These are phyloP conservation scores for Ganoderma boninense DNA, from an alignment of 1,284 basidiomycete genomes.

Conservation along the genomic window DNA sequence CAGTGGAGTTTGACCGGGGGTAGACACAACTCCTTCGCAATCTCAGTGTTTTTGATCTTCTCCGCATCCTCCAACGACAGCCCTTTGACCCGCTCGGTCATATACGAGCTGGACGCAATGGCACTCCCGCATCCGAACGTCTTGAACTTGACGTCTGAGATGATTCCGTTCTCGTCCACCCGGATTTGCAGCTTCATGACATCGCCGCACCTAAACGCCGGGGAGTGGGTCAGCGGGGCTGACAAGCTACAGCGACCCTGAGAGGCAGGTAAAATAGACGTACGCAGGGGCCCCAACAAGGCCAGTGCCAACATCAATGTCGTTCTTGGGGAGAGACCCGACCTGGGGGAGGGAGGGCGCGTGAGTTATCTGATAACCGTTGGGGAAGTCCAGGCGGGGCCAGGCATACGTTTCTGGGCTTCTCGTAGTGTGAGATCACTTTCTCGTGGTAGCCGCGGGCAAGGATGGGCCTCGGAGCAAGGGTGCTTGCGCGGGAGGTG, in stretches of 20 bases:
- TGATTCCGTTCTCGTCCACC: slow-evolving; percentile 94
- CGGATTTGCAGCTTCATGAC: slow-evolving; percentile 99
- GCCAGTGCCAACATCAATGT: slow-evolving; percentile 94
- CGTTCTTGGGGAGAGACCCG: slow-evolving; percentile 93
- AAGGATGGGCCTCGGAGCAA: slow-evolving; percentile 54
- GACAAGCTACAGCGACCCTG: not conserved
- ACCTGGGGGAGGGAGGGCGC: slow-evolving; percentile 63
- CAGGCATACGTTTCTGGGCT: slow-evolving; percentile 87
- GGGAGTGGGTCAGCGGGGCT: slow-evolving; percentile 27
- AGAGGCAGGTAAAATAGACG: slow-evolving; percentile 47
- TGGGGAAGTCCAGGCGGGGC: slow-evolving; percentile 35
- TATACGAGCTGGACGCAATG: slow-evolving; percentile 96
- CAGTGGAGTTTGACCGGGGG: slow-evolving; percentile 97
- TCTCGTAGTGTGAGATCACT: slow-evolving; percentile 96
- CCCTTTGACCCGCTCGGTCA: slow-evolving; percentile 98
- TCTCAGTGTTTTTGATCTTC: slow-evolving; percentile 98
- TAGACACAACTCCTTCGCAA: slow-evolving; percentile 94
- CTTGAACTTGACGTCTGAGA: slow-evolving; percentile 99
- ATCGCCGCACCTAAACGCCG: slow-evolving; percentile 74
- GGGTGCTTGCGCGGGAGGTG: slow-evolving; percentile 51
- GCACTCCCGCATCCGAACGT: slow-evolving; percentile 98
- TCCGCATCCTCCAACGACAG: slow-evolving; percentile 94
- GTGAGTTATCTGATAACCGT: slow-evolving; percentile 67
- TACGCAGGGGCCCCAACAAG: slow-evolving; percentile 98
- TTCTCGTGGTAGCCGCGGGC: slow-evolving; percentile 89